A percentile compares a stretch with the other conserved stretches of the same genome.
phyloP scores from a whole-genome alignment of 2,329 filamentous ascomycete genomes.

The Seiridium cupressi region DNA sequence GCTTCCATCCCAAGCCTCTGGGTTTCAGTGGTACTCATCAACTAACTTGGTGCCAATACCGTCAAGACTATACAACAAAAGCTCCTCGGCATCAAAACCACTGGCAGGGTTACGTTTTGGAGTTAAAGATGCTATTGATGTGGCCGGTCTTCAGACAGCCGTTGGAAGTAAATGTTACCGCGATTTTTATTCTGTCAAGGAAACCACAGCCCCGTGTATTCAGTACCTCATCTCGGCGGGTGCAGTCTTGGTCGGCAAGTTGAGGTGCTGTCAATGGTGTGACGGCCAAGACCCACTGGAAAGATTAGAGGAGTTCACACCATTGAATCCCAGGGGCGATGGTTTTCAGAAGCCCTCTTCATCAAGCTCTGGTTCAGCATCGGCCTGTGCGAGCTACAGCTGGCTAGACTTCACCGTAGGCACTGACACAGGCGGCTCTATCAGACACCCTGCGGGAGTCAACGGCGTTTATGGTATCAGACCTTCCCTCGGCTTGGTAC shows the following conservation, averaged over 20 bases:
- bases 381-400: constrained; percentile 12
- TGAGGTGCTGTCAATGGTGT: constrained; percentile 15
- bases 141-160: constrained; percentile 15
- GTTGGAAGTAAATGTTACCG: constrained; percentile 14
- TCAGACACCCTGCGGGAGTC: constrained; percentile 16
- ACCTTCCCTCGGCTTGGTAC: constrained; percentile 8
- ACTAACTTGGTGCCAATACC: constrained; percentile 15
- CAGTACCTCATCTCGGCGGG: constrained; percentile 13
- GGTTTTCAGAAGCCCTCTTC: constrained; percentile 14
- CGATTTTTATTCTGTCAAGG: constrained; percentile 8
- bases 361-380: constrained; percentile 16
- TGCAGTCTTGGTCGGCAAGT: constrained; percentile 19
- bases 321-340: constrained; percentile 17
- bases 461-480: constrained; percentile 17
- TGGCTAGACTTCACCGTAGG: constrained; percentile 20
- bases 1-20: not conserved
- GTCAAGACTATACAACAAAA: constrained; percentile 9
- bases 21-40: constrained; percentile 12
- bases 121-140: constrained; percentile 17
- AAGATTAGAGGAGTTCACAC: constrained; percentile 15
- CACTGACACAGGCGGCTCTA: constrained; percentile 17
- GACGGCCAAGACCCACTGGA: constrained; percentile 18
- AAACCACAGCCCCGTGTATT: constrained; percentile 10
- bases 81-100: not conserved
- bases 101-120: constrained; percentile 15